Percentiles rank a stretch among this genome's conserved stretches.
Evolutionary conservation across 2,329 filamentous ascomycete species (phyloP).

Genomic region (Claviceps purpurea): DNA sequence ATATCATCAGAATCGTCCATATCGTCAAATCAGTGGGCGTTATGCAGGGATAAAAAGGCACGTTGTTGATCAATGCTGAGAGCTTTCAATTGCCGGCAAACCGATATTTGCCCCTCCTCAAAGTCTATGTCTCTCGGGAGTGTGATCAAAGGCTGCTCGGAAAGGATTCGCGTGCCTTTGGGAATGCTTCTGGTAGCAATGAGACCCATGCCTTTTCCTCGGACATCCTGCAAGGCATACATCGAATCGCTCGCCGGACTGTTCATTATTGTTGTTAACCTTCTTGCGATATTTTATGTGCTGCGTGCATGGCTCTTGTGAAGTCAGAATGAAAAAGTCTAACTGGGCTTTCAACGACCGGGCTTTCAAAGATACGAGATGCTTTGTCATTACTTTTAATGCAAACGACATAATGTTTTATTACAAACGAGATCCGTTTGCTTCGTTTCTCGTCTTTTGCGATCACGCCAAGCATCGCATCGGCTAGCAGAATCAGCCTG

Average conservation of each 20-base stretch:
- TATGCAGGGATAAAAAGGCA: too few relatives aligned
- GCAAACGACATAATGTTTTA: not conserved
- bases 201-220: not conserved
- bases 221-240: not conserved
- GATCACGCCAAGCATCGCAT: too few relatives aligned
- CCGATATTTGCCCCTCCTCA: not conserved
- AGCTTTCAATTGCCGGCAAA: too few relatives aligned
- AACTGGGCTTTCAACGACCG: too few relatives aligned
- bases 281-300: not conserved
- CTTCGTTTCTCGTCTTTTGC: not conserved
- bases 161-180: not conserved
- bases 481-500: too few relatives aligned
- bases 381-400: not conserved
- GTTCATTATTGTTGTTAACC: not conserved
- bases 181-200: not conserved
- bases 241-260: not conserved
- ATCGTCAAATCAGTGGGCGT: too few relatives aligned
- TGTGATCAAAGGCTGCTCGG: not conserved
- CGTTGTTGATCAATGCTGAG: too few relatives aligned
- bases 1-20: too few relatives aligned
- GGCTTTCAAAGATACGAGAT: too few relatives aligned
- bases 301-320: not conserved
- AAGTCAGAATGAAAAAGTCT: not conserved
- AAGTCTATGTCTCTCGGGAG: not conserved
- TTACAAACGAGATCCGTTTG: not conserved